Evolutionary conservation across 164 flowering plant species (phyloP).

Genomic region (Kingdonia uniflora): DNA sequence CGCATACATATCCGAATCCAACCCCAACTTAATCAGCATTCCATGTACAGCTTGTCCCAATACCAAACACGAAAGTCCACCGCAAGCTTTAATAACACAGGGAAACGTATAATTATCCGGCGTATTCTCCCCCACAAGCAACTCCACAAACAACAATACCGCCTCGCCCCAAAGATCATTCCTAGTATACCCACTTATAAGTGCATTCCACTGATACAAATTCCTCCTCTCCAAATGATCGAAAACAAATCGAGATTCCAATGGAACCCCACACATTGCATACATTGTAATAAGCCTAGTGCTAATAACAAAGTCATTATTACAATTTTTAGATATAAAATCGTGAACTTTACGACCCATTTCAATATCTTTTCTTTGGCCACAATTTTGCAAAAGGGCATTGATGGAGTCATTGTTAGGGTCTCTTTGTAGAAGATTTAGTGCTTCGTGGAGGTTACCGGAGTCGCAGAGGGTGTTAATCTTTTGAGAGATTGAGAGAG

Average conservation of each 20-base stretch:
- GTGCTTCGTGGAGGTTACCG: too few species aligned
- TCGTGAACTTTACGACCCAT: too few species aligned
- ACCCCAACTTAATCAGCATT: conserved; percentile 28
- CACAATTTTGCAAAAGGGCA: too few species aligned
- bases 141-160: conserved; percentile 30
- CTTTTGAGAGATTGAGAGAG: too few species aligned
- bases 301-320: conserved; percentile 33
- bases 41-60: conserved; percentile 38
- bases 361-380: too few species aligned
- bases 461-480: too few species aligned
- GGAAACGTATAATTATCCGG: conserved; percentile 68
- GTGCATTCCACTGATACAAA: conserved; percentile 58
- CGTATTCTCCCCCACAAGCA: conserved; percentile 21
- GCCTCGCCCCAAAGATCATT: conserved; percentile 48
- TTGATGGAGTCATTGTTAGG: too few species aligned
- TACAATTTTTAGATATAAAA: too few species aligned
- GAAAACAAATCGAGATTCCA: conserved; percentile 37
- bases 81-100: conserved; percentile 48
- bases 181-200: conserved; percentile 39
- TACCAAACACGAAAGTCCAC: conserved; percentile 23
- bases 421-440: too few species aligned
- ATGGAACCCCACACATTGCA: conserved; percentile 45
- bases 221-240: conserved; percentile 35
- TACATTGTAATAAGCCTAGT: conserved; percentile 62
- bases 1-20: conserved; percentile 31